Evolutionary conservation across 371 early-diverging fungal genomes (phyloP).

Genomic region (Phascolomyces articulosus): DNA sequence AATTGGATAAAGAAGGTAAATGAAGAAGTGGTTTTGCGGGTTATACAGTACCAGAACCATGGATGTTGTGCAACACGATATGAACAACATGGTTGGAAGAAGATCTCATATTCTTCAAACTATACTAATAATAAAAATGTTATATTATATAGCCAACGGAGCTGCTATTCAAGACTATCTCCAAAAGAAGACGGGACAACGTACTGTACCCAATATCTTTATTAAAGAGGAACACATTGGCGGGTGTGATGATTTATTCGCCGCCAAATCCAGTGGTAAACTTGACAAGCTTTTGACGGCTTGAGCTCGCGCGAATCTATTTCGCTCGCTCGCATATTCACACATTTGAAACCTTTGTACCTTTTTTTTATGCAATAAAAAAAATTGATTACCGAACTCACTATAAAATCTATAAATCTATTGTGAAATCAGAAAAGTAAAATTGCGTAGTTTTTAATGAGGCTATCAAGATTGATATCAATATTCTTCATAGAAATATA

Average conservation of each 20-base stretch:
- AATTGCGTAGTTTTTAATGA: too few species aligned
- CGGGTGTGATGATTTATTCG: constrained; percentile 70
- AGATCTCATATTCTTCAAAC: not conserved
- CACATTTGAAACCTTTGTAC: too few species aligned
- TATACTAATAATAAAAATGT: not conserved
- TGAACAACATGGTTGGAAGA: not conserved
- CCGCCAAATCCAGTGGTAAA: constrained; percentile 49
- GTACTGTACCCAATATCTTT: constrained; percentile 90
- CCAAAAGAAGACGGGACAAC: constrained; percentile 67
- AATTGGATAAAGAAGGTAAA: constrained; percentile 49
- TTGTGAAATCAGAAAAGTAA: too few species aligned
- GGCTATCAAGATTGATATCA: too few species aligned
- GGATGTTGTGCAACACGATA: not conserved
- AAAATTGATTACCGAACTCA: not conserved
- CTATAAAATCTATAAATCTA: too few species aligned
- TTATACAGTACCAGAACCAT: constrained; percentile 13
- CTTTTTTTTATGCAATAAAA: too few species aligned
- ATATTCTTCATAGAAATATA: not conserved
- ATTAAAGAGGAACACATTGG: constrained; percentile 78
- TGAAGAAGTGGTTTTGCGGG: not conserved
- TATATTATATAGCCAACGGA: constrained; percentile 54
- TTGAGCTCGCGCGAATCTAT: not conserved
- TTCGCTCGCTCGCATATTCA: too few species aligned
- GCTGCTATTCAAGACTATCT: constrained; percentile 73
- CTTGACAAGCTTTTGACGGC: constrained; percentile 50